phyloP scores from a whole-genome alignment of 495 filamentous ascomycete species.

The Penicillium verhagenii region DNA sequence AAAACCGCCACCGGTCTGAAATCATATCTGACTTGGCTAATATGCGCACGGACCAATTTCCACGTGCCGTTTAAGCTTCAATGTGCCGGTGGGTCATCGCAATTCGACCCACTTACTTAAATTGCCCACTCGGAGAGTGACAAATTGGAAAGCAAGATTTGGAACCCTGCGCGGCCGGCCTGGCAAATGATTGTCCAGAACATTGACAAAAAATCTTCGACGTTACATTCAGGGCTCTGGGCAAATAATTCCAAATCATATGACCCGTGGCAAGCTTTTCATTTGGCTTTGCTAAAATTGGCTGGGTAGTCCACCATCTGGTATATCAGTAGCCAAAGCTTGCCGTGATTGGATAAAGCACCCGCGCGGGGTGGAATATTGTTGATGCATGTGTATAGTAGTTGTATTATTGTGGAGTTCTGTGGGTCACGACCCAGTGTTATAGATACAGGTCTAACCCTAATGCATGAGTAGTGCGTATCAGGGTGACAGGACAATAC shows the following conservation, averaged over 20 bases:
- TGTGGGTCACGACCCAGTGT: conserved; percentile 7
- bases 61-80: neutral
- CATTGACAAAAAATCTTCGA: neutral
- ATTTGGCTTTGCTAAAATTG: neutral
- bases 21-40: neutral
- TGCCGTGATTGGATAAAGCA: neutral
- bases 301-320: neutral
- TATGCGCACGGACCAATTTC: neutral
- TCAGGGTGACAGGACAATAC: conserved; percentile 22
- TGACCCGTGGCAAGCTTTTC: neutral
- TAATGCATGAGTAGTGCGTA: conserved; percentile 16
- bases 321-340: neutral
- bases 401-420: neutral
- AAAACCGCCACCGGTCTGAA: neutral
- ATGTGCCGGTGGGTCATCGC: neutral
- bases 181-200: neutral
- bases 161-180: neutral
- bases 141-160: neutral
- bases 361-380: neutral
- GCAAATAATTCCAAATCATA: neutral
- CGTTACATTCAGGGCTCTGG: neutral
- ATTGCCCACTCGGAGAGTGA: too few relatives aligned
- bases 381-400: neutral
- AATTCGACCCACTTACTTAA: neutral
- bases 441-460: conserved; percentile 9